Conservation (phyloP, 805 yeast genomes). For the Pichia ethanolica region DNA sequence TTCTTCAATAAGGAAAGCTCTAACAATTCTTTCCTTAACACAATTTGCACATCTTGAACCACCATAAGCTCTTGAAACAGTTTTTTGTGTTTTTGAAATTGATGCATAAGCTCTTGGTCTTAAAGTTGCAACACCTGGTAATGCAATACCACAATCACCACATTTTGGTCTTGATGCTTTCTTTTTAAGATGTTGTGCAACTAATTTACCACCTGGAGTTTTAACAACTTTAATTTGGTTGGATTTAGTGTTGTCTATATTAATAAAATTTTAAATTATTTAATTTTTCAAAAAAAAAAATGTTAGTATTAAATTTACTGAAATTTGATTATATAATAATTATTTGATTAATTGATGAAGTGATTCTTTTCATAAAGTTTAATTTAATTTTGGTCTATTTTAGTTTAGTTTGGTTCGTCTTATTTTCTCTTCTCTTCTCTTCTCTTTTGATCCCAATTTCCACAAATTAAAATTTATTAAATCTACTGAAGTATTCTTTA, state of each 20-base stretch:
- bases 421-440: too few relatives aligned
- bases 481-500: too few relatives aligned
- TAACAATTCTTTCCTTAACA: slow-evolving; percentile 98
- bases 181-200: slow-evolving; percentile 97
- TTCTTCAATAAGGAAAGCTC: slow-evolving; percentile 99
- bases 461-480: too few relatives aligned
- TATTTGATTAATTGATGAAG: too few relatives aligned
- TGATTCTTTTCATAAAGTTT: too few relatives aligned
- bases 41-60: slow-evolving; percentile 98
- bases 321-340: too few relatives aligned
- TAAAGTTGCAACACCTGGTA: slow-evolving; percentile 72
- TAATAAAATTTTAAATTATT: not conserved
- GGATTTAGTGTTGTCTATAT: slow-evolving; percentile 95
- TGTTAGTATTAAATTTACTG: too few relatives aligned
- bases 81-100: slow-evolving; percentile 93
- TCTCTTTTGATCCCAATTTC: too few relatives aligned
- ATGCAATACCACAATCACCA: slow-evolving; percentile 76
- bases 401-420: too few relatives aligned
- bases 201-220: slow-evolving; percentile 99
- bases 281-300: slow-evolving; percentile 12
- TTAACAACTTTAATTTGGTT: slow-evolving; percentile 99
- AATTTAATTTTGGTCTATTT: too few relatives aligned
- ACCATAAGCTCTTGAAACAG: slow-evolving; percentile 99
- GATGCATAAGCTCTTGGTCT: slow-evolving; percentile 98
- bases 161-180: slow-evolving; percentile 78